phyloP scores from a whole-genome alignment of 176 grass and related monocot genomes.

The Triticum timopheevii region DNA sequence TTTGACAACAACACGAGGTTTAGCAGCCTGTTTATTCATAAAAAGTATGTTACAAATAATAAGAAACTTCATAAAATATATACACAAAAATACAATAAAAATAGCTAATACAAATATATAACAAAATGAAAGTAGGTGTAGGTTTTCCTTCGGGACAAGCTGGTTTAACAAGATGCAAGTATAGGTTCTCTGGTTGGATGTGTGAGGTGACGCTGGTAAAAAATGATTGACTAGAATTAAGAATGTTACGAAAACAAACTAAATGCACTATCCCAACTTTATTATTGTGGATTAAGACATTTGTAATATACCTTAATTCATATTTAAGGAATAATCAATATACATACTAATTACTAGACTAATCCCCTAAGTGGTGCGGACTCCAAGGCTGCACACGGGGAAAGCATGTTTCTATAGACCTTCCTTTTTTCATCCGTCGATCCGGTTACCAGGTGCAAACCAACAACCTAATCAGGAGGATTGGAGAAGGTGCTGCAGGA shows the following conservation, averaged over 20 bases:
- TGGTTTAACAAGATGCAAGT: not conserved
- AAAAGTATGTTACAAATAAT: slow-evolving; percentile 8
- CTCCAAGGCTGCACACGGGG: not conserved
- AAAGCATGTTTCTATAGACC: not conserved
- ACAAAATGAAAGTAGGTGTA: slow-evolving; percentile 15
- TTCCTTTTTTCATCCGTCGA: not conserved
- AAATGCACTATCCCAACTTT: not conserved
- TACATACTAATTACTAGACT: not conserved
- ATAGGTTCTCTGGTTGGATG: not conserved
- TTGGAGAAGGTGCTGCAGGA: not conserved
- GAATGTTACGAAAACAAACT: not conserved
- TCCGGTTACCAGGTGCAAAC: not conserved
- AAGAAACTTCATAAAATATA: not conserved
- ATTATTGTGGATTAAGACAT: not conserved
- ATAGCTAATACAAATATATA: not conserved
- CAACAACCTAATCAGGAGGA: not conserved
- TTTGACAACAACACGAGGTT: slow-evolving; percentile 49
- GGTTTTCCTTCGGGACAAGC: not conserved
- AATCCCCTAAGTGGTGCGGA: too few species aligned
- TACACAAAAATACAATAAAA: not conserved
- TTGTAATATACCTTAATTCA: not conserved
- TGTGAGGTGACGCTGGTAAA: not conserved
- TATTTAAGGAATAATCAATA: not conserved
- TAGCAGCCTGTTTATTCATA: slow-evolving; percentile 12
- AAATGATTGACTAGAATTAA: not conserved